These are phyloP conservation scores for Teratosphaeria viscida DNA, from an alignment of 2,329 filamentous ascomycete genomes.

Conservation along the genomic window DNA sequence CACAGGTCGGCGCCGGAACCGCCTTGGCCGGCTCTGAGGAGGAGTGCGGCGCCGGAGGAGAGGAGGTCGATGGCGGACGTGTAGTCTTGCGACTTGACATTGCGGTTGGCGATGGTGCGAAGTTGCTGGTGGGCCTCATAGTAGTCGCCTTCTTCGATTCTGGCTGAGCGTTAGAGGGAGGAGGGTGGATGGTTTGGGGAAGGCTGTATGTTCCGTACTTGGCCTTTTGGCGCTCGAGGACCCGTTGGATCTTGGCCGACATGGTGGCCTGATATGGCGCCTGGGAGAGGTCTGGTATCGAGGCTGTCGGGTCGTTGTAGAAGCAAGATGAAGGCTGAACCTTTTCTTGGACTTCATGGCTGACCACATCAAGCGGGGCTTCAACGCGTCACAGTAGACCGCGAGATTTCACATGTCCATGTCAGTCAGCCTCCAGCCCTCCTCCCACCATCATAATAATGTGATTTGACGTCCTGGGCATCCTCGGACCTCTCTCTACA, in stretches of 20 bases:
- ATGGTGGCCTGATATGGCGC: slow-evolving; percentile 1
- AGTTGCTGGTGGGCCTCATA: slow-evolving; percentile 99
- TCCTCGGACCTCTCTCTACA: too few relatives aligned
- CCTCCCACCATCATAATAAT: too few relatives aligned
- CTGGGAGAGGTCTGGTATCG: neutral
- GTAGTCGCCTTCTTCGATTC: slow-evolving; percentile 82
- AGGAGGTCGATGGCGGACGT: slow-evolving; percentile 77
- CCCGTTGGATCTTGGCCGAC: slow-evolving; percentile 55
- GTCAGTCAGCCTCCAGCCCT: too few relatives aligned
- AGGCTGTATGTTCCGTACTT: slow-evolving; percentile 40
- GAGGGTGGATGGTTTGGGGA: neutral
- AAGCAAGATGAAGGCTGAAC: neutral
- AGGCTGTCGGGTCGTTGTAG: neutral
- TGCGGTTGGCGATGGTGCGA: slow-evolving; percentile 85
- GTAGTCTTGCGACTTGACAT: slow-evolving; percentile 82
- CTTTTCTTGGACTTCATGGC: neutral
- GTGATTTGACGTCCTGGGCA: too few relatives aligned
- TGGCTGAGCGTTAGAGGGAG: slow-evolving; percentile 24
- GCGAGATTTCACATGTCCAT: too few relatives aligned
- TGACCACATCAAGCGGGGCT: neutral
- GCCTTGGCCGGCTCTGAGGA: slow-evolving; percentile 86
- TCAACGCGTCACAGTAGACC: too few relatives aligned
- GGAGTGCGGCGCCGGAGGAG: slow-evolving; percentile 68
- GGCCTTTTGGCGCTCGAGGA: slow-evolving; percentile 64
- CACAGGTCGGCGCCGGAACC: slow-evolving; percentile 86